Evolutionary conservation across 1,139 yeast species (phyloP).

Genomic region (Blastobotrys serpentis): DNA sequence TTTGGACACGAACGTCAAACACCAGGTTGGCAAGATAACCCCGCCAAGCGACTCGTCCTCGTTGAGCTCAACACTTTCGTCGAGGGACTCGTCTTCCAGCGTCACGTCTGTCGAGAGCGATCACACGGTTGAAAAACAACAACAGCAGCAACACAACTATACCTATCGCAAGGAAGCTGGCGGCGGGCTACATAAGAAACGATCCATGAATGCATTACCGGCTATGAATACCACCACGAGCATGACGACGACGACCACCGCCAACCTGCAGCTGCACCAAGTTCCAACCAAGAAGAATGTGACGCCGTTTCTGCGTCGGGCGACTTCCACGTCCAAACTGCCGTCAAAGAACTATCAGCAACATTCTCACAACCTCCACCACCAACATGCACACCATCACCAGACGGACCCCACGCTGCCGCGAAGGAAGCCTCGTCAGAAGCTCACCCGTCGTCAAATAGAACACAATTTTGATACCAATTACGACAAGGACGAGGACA

Average conservation of each 20-base stretch:
- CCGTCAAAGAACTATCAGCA: constrained; percentile 7
- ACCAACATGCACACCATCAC: constrained; percentile 8
- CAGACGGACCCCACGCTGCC: too few species aligned
- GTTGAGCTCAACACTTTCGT: constrained; percentile 16
- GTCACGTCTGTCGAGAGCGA: constrained; percentile 20
- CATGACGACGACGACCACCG: too few species aligned
- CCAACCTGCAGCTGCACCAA: constrained; percentile 14
- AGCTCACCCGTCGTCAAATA: constrained; percentile 34
- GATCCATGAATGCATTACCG: constrained; percentile 1
- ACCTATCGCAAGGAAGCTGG: neutral
- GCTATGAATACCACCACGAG: constrained; percentile 2
- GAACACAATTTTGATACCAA: constrained; percentile 36
- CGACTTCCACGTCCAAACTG: constrained; percentile 17
- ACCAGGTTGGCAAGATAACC: constrained; percentile 22
- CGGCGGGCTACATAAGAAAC: constrained; percentile 16
- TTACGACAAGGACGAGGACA: constrained; percentile 50
- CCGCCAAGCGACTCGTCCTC: constrained; percentile 22
- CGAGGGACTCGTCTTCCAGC: constrained; percentile 16
- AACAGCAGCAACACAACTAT: neutral
- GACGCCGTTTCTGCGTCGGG: constrained; percentile 17
- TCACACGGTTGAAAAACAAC: neutral
- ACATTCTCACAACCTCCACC: constrained; percentile 3
- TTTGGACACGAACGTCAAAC: constrained; percentile 17
- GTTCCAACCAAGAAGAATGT: constrained; percentile 5
- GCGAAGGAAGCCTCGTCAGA: constrained; percentile 7